Base-by-base conservation (phyloP, 805 yeast genomes). In the Vanderwaltozyma verrucispora region DNA sequence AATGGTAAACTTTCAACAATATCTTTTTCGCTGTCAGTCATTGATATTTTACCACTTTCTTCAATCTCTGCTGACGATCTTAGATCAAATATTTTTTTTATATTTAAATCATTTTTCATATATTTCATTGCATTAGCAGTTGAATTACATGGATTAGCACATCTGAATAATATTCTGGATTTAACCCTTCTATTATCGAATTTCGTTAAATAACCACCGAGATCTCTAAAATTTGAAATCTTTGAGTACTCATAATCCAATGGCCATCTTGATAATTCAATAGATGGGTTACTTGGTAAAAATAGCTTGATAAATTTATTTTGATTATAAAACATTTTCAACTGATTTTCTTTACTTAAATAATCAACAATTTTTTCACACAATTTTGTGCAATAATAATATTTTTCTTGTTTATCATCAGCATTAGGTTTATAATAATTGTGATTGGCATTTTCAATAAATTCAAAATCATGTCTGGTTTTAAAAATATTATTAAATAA, bases 371-470 rank as follows among this genome's bases (percentile, higher is more conserved):
- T 21, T 56, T 50, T 32, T 24, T 40, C 63, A 69, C 81, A 4
- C 24, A 33, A 26, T n/a, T 23, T 16, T 6, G 4, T 30, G 15
- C 23, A 23, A 59, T 74, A 82, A 53, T n/a, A n/a, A n/a, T n/a
- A n/a, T n/a, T n/a, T n/a, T n/a, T n/a, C n/a, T n/a, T n/a, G n/a
- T n/a, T n/a, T n/a, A n/a, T n/a, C n/a, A n/a, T n/a, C n/a, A n/a
- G n/a, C n/a, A n/a, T n/a, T n/a, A 1, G 51, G 44, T 0, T 92
- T 89, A 51, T 71, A 81, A 51, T 71, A 87, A 49, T 82, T 84
- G 58, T 88, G 97, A 53, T 85, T 88, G 0, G 95, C 95, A 32
- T 65, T 66, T 1, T 73, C 72, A 10, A 88, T 62, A 7, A 84
- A 54, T 27, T 65, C 64, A 37, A 86, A 61, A 3, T 67, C 63